Conservation (phyloP, 179 eudicot genomes). For the Drosera spatulata region DNA sequence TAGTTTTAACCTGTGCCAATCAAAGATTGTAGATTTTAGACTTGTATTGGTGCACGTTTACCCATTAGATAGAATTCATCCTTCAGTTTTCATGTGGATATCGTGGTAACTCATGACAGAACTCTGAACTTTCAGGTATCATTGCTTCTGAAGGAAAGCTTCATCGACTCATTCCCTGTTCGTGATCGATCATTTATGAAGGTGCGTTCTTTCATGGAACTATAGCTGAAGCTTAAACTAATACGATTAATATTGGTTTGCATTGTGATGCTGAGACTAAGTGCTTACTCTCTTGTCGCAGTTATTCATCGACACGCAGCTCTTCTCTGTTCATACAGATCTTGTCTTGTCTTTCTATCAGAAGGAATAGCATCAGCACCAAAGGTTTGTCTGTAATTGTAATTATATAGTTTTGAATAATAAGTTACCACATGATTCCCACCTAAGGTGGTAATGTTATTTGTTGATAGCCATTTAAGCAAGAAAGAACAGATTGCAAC, state of each 20-base stretch:
- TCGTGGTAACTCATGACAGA: not conserved
- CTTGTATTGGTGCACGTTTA: not conserved
- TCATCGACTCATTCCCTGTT: conserved; percentile 72
- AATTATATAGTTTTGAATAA: not conserved
- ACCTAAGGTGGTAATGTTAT: too few species aligned
- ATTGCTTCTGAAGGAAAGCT: conserved; percentile 89
- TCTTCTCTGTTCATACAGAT: conserved; percentile 97
- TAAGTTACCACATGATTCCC: too few species aligned
- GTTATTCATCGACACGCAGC: conserved; percentile 81
- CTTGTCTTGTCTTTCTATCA: conserved; percentile 79
- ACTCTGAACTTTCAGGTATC: conserved; percentile 52
- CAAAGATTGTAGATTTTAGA: too few species aligned
- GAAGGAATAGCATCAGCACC: conserved; percentile 38
- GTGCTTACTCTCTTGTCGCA: conserved; percentile 19
- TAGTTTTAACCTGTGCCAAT: too few species aligned
- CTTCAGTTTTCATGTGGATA: not conserved
- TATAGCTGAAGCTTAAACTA: not conserved
- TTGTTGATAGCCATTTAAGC: too few species aligned
- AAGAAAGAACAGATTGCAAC: too few species aligned
- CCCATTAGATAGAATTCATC: not conserved
- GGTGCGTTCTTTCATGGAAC: conserved; percentile 26
- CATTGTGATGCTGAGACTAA: too few species aligned
- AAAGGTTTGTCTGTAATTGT: conserved; percentile 1
- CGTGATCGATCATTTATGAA: conserved; percentile 90
- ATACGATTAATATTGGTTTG: too few species aligned